These are phyloP conservation scores for Fusarium euwallaceae DNA, from an alignment of 2,329 filamentous ascomycete genomes.

Conservation along the genomic window DNA sequence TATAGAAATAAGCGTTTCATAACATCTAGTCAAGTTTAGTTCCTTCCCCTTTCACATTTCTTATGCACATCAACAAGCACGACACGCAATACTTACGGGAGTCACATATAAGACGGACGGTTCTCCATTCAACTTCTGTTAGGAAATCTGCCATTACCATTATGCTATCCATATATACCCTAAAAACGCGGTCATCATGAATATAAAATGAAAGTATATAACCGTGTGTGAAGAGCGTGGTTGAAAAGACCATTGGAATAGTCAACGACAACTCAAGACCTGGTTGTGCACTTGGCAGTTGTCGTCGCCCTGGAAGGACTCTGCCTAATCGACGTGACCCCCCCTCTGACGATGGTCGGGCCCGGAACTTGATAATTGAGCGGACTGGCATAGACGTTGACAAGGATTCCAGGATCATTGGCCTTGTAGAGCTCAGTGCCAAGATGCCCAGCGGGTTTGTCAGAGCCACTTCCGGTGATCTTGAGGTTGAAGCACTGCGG, in stretches of 20 bases:
- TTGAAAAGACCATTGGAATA: not conserved
- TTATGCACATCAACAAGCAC: not conserved
- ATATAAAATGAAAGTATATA: not conserved
- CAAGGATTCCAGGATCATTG: slow-evolving; percentile 52
- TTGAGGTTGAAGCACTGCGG: slow-evolving; percentile 66
- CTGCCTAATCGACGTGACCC: slow-evolving; percentile 45
- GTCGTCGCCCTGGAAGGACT: slow-evolving; percentile 42
- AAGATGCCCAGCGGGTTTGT: slow-evolving; percentile 50
- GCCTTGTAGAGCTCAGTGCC: slow-evolving; percentile 54
- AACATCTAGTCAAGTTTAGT: not conserved
- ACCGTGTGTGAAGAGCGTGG: not conserved
- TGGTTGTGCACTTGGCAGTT: slow-evolving; percentile 41
- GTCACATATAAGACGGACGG: not conserved
- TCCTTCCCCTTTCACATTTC: not conserved
- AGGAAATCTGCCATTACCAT: not conserved
- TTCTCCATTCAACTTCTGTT: not conserved
- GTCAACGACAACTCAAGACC: slow-evolving; percentile 9
- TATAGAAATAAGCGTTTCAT: not conserved
- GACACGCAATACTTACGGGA: not conserved
- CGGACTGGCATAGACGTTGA: slow-evolving; percentile 51
- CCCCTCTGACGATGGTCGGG: slow-evolving; percentile 46
- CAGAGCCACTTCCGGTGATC: slow-evolving; percentile 57
- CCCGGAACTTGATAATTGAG: slow-evolving; percentile 51
- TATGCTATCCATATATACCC: not conserved
- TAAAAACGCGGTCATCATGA: not conserved